phyloP scores from a whole-genome alignment of 371 early-diverging fungal species.

The Apophysomyces variabilis region DNA sequence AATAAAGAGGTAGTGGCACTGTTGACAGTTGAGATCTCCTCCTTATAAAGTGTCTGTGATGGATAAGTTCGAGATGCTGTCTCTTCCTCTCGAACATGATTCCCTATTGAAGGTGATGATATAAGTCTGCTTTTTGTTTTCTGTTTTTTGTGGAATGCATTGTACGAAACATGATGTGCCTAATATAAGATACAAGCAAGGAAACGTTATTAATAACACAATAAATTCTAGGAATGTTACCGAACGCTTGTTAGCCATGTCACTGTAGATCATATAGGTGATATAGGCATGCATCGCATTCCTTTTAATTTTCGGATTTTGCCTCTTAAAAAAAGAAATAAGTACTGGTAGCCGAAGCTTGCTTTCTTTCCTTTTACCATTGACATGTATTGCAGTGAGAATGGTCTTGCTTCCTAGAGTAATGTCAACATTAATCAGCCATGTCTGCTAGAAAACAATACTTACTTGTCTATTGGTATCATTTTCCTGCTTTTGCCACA shows the following conservation, averaged over 20 bases:
- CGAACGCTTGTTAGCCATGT: conserved; percentile 38
- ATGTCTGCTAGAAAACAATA: neutral
- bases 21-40: conserved; percentile 16
- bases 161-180: conserved; percentile 17
- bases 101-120: conserved; percentile 10
- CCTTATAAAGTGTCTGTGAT: conserved; percentile 20
- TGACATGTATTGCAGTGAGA: conserved; percentile 31
- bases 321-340: conserved; percentile 35
- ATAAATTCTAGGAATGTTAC: neutral
- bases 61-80: conserved; percentile 1
- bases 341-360: neutral
- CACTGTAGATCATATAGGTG: conserved; percentile 63
- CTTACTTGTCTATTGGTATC: conserved; percentile 12
- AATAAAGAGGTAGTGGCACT: neutral
- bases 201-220: neutral
- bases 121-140: neutral
- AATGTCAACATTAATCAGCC: neutral
- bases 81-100: neutral
- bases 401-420: conserved; percentile 13
- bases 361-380: conserved; percentile 20
- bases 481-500: conserved; percentile 6
- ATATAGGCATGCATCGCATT: conserved; percentile 66
- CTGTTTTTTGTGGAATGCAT: conserved; percentile 13
- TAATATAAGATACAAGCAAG: conserved; percentile 17
- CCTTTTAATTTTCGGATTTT: conserved; percentile 57